These are phyloP conservation scores for Fistulifera pelliculosa DNA, from an alignment of 108 stramenopile species.

Conservation along the genomic window DNA sequence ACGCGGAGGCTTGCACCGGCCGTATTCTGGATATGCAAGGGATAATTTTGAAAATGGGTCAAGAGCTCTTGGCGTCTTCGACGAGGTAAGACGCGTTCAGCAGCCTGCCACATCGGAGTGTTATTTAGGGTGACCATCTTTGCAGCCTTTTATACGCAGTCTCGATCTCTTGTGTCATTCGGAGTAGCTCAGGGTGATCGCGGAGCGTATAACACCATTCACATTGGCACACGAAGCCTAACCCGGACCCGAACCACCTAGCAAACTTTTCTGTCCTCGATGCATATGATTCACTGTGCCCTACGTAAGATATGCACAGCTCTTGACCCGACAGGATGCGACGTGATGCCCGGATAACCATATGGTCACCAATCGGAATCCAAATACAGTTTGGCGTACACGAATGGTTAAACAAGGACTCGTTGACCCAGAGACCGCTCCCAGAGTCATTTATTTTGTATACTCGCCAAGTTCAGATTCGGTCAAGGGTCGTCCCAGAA, in stretches of 20 bases:
- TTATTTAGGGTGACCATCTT: background rate
- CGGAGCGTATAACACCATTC: constrained; percentile 12
- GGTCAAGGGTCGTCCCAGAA: background rate
- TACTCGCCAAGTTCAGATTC: background rate
- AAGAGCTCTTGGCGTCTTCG: background rate
- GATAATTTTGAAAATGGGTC: background rate
- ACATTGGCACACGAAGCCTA: constrained; percentile 16
- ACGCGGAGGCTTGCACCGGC: background rate
- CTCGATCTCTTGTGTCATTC: background rate
- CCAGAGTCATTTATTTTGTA: background rate
- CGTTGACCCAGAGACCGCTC: constrained; percentile 8
- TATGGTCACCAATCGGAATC: constrained; percentile 17
- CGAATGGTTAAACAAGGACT: constrained; percentile 20
- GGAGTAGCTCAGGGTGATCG: background rate
- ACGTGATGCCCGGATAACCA: constrained; percentile 10
- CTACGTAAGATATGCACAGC: constrained; percentile 10
- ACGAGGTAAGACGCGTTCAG: background rate
- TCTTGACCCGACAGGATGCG: constrained; percentile 10
- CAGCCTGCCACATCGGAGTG: background rate
- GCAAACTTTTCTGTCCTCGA: constrained; percentile 7
- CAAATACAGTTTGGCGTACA: constrained; percentile 19
- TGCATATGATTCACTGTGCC: background rate
- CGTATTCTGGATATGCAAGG: background rate
- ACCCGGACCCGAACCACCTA: constrained; percentile 15
- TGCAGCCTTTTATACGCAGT: constrained; percentile 1